phyloP scores from a whole-genome alignment of 495 filamentous ascomycete species.

The Xylaria acuta region DNA sequence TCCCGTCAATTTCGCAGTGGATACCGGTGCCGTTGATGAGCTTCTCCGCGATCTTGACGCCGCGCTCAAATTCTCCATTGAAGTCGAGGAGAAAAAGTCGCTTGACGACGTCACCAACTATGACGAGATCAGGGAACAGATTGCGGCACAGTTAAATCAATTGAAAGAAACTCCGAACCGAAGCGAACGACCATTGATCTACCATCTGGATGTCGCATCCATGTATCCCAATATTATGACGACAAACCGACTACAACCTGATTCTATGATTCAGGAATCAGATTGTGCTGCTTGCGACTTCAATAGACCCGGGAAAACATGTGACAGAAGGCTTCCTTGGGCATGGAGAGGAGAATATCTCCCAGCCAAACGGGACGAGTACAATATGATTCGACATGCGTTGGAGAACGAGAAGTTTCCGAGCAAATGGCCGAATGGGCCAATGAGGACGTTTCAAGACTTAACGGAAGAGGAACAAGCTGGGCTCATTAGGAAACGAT shows the following conservation, averaged over 20 bases:
- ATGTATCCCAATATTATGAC: slow-evolving; percentile 99
- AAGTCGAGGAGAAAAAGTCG: slow-evolving; percentile 93
- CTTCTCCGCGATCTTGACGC: slow-evolving; percentile 86
- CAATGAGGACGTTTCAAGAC: slow-evolving; percentile 79
- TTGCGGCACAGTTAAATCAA: slow-evolving; percentile 70
- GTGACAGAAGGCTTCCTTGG: slow-evolving; percentile 94
- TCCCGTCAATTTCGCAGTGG: slow-evolving; percentile 87
- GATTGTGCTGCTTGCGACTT: slow-evolving; percentile 98
- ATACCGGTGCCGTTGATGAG: slow-evolving; percentile 86
- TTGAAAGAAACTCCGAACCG: slow-evolving; percentile 83
- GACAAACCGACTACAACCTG: slow-evolving; percentile 94
- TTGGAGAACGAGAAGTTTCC: slow-evolving; percentile 95
- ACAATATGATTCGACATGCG: slow-evolving; percentile 96
- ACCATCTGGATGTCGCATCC: slow-evolving; percentile 97
- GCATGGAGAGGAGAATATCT: slow-evolving; percentile 98
- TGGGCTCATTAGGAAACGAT: slow-evolving; percentile 77
- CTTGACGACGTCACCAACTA: slow-evolving; percentile 92
- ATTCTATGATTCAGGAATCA: slow-evolving; percentile 97
- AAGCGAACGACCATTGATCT: slow-evolving; percentile 87
- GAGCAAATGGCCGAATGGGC: slow-evolving; percentile 69
- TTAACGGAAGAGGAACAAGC: slow-evolving; percentile 85
- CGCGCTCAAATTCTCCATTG: slow-evolving; percentile 88
- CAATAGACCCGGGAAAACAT: slow-evolving; percentile 96
- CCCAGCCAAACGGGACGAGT: slow-evolving; percentile 94
- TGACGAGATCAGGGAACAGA: slow-evolving; percentile 87